Evolutionary conservation across 2,329 filamentous ascomycete genomes (phyloP).

Genomic region (Diplocarpon mali): DNA sequence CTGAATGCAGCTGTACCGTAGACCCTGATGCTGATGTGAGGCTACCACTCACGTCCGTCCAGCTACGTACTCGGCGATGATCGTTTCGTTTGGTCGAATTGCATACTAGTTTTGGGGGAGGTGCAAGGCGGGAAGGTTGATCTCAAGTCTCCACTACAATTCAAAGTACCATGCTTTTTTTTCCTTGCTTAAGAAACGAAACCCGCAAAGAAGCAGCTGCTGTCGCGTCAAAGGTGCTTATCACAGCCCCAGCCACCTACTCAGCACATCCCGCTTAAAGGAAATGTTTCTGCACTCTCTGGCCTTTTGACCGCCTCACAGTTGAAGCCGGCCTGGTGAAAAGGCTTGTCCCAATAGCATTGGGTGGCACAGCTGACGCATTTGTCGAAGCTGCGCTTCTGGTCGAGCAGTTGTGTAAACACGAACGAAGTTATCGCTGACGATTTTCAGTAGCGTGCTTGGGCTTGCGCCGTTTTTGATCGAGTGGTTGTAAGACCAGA

Average conservation of each 20-base stretch:
- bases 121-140: too few species aligned
- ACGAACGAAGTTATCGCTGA: slow-evolving; percentile 40
- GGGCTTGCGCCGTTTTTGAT: slow-evolving; percentile 41
- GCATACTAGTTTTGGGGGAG: too few species aligned
- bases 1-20: neutral
- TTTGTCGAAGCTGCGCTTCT: slow-evolving; percentile 39
- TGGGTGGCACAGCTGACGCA: slow-evolving; percentile 35
- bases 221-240: slow-evolving; percentile 23
- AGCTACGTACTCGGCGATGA: too few species aligned
- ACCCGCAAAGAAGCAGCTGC: slow-evolving; percentile 19
- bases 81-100: too few species aligned
- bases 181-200: neutral
- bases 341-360: slow-evolving; percentile 33
- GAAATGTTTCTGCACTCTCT: slow-evolving; percentile 36
- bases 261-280: slow-evolving; percentile 13
- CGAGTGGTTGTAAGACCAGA: slow-evolving; percentile 31
- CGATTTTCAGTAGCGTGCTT: slow-evolving; percentile 40
- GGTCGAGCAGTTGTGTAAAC: slow-evolving; percentile 41
- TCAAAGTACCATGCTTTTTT: neutral
- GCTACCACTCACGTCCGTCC: neutral
- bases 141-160: neutral
- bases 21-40: slow-evolving; percentile 1
- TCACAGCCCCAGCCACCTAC: slow-evolving; percentile 22
- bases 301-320: slow-evolving; percentile 35
- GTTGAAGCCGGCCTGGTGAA: slow-evolving; percentile 36